A percentile compares a stretch with the other conserved stretches of the same genome.
Conservation (phyloP, 1,139 yeast genomes). For the Sugiyamaella paludigena region DNA sequence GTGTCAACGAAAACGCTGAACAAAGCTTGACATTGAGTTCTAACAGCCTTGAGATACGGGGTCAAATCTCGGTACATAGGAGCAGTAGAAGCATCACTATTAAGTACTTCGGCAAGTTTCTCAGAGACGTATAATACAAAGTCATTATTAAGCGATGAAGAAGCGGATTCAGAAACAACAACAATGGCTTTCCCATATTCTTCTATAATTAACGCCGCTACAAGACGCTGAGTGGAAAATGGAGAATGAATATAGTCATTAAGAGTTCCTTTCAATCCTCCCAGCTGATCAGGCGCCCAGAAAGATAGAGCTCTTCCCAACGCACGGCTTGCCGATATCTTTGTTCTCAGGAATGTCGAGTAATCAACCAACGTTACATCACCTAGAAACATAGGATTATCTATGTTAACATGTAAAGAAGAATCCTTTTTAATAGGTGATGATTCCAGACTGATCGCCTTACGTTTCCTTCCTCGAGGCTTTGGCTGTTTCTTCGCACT, state of each 20-base stretch:
- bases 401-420: slow-evolving; percentile 61
- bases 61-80: slow-evolving; percentile 78
- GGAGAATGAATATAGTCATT: slow-evolving; percentile 50
- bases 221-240: slow-evolving; percentile 78
- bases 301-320: slow-evolving; percentile 68
- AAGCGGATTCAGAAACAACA: slow-evolving; percentile 21
- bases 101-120: slow-evolving; percentile 44
- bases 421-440: slow-evolving; percentile 12
- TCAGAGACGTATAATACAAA: slow-evolving; percentile 31
- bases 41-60: slow-evolving; percentile 77
- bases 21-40: slow-evolving; percentile 84
- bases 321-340: slow-evolving; percentile 73
- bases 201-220: slow-evolving; percentile 66
- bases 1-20: slow-evolving; percentile 72
- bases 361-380: slow-evolving; percentile 84
- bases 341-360: slow-evolving; percentile 70
- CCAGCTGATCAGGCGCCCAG: slow-evolving; percentile 42
- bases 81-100: slow-evolving; percentile 41
- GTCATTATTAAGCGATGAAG: slow-evolving; percentile 17
- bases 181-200: slow-evolving; percentile 55
- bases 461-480: slow-evolving; percentile 22
- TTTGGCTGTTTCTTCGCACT: slow-evolving; percentile 17
- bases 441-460: slow-evolving; percentile 17
- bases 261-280: slow-evolving; percentile 30
- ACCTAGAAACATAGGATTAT: slow-evolving; percentile 88